Percentiles rank a stretch among this genome's conserved stretches.
Conservation (phyloP, 495 filamentous ascomycete genomes). For the Aspergillus bertholletiae region DNA sequence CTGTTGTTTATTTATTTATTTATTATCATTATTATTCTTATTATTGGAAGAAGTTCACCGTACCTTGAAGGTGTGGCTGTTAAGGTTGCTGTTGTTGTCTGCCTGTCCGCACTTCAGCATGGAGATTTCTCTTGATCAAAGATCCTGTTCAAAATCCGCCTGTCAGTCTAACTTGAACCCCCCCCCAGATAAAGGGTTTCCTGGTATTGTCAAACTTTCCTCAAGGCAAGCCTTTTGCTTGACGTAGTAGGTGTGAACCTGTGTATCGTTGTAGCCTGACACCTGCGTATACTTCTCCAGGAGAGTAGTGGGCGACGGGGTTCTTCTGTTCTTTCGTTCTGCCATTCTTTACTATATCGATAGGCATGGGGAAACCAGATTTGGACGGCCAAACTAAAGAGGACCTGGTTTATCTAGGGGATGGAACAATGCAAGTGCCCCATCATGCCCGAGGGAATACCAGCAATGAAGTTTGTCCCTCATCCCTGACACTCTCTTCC, state of each 20-base stretch:
- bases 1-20: too few relatives aligned
- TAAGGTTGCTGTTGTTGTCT: conserved; percentile 34
- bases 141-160: conserved; percentile 69
- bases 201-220: conserved; percentile 77
- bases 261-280: conserved; percentile 78
- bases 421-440: conserved; percentile 49
- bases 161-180: conserved; percentile 96
- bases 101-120: conserved; percentile 27
- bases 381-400: conserved; percentile 58
- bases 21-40: too few relatives aligned
- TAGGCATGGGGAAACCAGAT: conserved; percentile 75
- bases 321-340: conserved; percentile 66
- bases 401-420: conserved; percentile 50
- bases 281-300: conserved; percentile 67
- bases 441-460: conserved; percentile 52
- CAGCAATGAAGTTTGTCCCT: conserved; percentile 69
- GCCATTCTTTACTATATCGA: conserved; percentile 81
- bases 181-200: conserved; percentile 92
- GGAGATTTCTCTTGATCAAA: conserved; percentile 67
- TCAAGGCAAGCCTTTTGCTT: conserved; percentile 76
- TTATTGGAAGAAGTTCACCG: too few relatives aligned
- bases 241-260: conserved; percentile 89
- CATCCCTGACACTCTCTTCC: conserved; percentile 91
- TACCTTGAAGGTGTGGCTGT: conserved; percentile 47
- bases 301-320: conserved; percentile 63